phyloP scores from a whole-genome alignment of 495 filamentous ascomycete genomes.

The Annulohypoxylon moriforme region DNA sequence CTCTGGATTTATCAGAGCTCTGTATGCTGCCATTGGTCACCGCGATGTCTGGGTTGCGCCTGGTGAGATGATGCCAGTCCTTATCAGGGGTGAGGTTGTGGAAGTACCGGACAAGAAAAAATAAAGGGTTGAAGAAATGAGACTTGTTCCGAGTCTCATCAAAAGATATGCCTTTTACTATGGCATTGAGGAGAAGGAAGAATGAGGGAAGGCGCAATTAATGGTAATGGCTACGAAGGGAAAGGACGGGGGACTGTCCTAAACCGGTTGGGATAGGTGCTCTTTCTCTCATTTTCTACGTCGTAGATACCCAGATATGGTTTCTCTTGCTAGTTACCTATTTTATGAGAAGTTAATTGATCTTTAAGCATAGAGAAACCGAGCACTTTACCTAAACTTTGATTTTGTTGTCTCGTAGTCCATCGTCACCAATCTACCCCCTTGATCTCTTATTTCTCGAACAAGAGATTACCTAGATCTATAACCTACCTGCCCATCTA shows the following conservation, averaged over 20 bases:
- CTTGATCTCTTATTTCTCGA: neutral
- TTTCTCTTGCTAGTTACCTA: no score
- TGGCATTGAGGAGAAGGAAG: neutral
- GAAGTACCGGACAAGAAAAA: neutral
- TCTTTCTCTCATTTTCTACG: neutral
- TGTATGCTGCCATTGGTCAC: conserved; percentile 41
- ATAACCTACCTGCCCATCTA: neutral
- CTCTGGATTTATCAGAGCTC: conserved; percentile 46
- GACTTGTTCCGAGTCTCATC: no score
- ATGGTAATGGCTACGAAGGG: neutral
- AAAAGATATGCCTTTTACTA: neutral
- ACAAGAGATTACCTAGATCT: neutral
- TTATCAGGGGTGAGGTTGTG: conserved; percentile 43
- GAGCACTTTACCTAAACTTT: neutral
- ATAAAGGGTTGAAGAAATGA: neutral
- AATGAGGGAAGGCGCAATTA: neutral
- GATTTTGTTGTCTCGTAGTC: neutral
- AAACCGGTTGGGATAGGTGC: neutral
- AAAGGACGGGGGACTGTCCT: conserved; percentile 7
- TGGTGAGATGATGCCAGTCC: conserved; percentile 46
- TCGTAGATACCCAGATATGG: neutral
- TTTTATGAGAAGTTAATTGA: neutral
- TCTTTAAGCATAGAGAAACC: neutral
- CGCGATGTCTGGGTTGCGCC: conserved; percentile 41
- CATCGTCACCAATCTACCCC: neutral